A percentile compares a stretch with the other conserved stretches of the same genome.
Evolutionary conservation across 177 flowering plant species (phyloP).

Genomic region (Vitis hybrid): DNA sequence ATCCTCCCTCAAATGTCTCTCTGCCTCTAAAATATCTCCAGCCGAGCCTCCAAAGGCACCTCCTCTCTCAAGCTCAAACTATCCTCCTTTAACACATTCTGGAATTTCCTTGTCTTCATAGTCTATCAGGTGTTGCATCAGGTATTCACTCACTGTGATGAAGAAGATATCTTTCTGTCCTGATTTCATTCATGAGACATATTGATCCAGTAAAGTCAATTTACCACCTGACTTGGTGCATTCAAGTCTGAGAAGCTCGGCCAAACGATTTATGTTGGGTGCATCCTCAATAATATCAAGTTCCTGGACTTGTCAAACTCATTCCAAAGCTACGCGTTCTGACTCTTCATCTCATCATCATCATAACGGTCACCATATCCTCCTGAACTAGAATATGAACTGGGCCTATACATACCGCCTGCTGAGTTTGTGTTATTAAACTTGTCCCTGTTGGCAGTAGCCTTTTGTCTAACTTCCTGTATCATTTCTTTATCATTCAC

Average conservation of each 20-base stretch:
- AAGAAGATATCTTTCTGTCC: slow-evolving; percentile 96
- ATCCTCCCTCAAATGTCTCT: no score
- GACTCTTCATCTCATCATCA: slow-evolving; percentile 81
- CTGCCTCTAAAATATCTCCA: no score
- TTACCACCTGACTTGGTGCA: slow-evolving; percentile 86
- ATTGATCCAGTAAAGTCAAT: slow-evolving; percentile 81
- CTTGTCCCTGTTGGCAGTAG: no score
- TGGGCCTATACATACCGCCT: no score
- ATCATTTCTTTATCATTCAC: no score
- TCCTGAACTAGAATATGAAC: no score
- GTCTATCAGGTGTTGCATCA: slow-evolving; percentile 93
- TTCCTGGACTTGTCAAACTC: slow-evolving; percentile 94
- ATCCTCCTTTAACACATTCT: slow-evolving; percentile 95
- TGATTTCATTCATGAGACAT: slow-evolving; percentile 90
- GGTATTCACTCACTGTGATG: slow-evolving; percentile 92
- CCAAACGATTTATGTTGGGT: slow-evolving; percentile 83
- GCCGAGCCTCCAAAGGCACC: no score
- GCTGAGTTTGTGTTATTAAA: slow-evolving; percentile 43
- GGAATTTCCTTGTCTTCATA: slow-evolving; percentile 95
- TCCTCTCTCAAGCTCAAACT: no score
- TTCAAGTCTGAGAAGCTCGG: slow-evolving; percentile 94
- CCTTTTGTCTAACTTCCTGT: no score
- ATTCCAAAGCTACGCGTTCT: slow-evolving; percentile 90
- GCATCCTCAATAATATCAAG: slow-evolving; percentile 98
- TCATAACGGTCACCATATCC: slow-evolving; percentile 20